These are phyloP conservation scores for Lepidium didymum DNA, from an alignment of 345 rosid genomes.

Conservation along the genomic window DNA sequence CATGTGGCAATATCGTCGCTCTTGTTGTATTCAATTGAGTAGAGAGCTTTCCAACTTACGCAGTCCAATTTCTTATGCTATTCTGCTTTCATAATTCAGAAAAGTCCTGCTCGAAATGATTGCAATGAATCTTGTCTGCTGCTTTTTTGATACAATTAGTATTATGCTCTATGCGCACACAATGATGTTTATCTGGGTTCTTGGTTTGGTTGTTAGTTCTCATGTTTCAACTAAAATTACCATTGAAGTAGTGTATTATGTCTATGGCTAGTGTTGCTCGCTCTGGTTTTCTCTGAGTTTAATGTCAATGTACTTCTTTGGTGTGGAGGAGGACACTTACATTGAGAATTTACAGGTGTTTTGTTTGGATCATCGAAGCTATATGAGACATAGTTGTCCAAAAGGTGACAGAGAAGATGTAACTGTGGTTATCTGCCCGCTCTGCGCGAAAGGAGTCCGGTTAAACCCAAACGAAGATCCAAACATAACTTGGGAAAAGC, in stretches of 20 bases:
- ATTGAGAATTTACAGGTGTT: constrained; percentile 38
- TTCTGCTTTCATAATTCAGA: background rate
- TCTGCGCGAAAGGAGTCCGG: constrained; percentile 80
- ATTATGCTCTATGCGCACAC: background rate
- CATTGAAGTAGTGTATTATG: background rate
- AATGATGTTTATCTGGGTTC: background rate
- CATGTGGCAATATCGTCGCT: background rate
- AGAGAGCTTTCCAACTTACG: background rate
- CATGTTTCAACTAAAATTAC: background rate
- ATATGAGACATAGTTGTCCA: constrained; percentile 57
- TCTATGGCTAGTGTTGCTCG: background rate
- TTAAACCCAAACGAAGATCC: constrained; percentile 66
- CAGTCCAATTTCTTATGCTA: background rate
- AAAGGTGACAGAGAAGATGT: constrained; percentile 63
- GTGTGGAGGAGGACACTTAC: background rate
- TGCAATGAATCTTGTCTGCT: background rate
- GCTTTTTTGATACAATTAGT: background rate
- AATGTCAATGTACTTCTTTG: background rate
- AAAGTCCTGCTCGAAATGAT: background rate
- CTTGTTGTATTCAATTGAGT: background rate
- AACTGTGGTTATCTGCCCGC: constrained; percentile 78
- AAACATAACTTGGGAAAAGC: constrained; percentile 72
- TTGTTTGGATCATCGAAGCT: constrained; percentile 83
- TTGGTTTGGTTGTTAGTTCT: background rate
- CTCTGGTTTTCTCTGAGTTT: background rate